Conservation (phyloP, 2,329 filamentous ascomycete genomes). For the Colletotrichum costaricense region DNA sequence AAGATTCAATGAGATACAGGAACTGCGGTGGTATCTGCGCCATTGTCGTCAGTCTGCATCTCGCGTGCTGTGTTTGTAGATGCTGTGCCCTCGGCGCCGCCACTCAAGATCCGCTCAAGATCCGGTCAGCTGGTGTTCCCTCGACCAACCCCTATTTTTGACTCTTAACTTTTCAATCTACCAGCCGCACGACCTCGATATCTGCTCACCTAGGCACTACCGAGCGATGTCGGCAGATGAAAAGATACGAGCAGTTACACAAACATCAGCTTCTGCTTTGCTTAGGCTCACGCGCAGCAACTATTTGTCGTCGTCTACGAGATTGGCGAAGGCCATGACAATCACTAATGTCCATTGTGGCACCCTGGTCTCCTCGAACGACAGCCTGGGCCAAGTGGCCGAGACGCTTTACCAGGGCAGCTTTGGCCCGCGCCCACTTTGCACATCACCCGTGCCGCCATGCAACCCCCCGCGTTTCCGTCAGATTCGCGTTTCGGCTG, state of each 20-base stretch:
- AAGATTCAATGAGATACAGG: not conserved
- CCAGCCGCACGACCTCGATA: not conserved
- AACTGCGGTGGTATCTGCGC: not conserved
- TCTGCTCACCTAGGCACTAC: not conserved
- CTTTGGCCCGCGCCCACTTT: constrained; percentile 18
- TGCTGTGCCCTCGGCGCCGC: not conserved
- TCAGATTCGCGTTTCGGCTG: constrained; percentile 14
- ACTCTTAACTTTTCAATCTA: not conserved
- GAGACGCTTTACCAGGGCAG: constrained; percentile 21
- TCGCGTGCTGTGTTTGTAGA: not conserved
- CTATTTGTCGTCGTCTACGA: not conserved
- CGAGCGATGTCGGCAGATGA: not conserved
- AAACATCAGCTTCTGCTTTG: not conserved
- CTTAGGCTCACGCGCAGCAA: not conserved
- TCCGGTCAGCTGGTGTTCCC: not conserved
- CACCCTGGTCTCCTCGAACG: not conserved
- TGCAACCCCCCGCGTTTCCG: constrained; percentile 26
- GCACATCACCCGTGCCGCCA: constrained; percentile 29
- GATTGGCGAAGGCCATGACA: not conserved
- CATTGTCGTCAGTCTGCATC: not conserved
- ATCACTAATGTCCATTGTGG: not conserved
- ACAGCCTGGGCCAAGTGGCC: not conserved
- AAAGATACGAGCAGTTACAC: constrained; percentile 2
- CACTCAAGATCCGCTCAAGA: not conserved
- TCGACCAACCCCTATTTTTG: not conserved